Evolutionary conservation across 176 grass and related monocot genomes (phyloP).

Genomic region (Eleusine coracana): DNA sequence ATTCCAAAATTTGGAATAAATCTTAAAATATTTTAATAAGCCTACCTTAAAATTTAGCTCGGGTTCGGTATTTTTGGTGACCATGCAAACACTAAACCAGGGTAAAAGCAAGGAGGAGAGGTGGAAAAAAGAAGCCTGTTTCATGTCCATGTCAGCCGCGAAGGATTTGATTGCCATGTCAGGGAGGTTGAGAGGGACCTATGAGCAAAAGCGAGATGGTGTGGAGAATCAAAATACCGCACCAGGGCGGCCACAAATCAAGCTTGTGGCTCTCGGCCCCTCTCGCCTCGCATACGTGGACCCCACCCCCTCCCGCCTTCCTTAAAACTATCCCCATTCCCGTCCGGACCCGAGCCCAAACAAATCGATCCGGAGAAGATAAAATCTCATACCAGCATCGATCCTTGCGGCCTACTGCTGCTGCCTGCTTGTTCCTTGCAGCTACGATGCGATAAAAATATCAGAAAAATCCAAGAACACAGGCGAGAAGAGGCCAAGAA

Average conservation of each 20-base stretch:
- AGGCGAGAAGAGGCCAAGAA: neutral
- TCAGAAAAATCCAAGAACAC: neutral
- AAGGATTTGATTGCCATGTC: constrained; percentile 50
- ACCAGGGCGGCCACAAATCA: constrained; percentile 64
- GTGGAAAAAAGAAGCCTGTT: neutral
- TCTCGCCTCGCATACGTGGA: constrained; percentile 39
- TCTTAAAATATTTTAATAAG: neutral
- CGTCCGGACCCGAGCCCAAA: constrained; percentile 12
- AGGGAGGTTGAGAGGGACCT: constrained; percentile 25
- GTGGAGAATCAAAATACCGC: constrained; percentile 70
- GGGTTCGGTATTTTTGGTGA: neutral
- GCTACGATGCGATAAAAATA: neutral
- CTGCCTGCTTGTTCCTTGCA: neutral
- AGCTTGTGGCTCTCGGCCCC: constrained; percentile 79
- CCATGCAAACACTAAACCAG: neutral
- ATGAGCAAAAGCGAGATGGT: constrained; percentile 36
- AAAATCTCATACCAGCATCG: constrained; percentile 17
- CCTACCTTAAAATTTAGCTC: neutral
- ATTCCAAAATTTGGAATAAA: neutral
- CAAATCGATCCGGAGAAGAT: neutral
- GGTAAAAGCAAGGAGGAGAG: too few relatives aligned
- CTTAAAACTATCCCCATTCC: constrained; percentile 51
- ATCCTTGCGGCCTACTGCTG: constrained; percentile 1
- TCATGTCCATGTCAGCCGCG: constrained; percentile 5
- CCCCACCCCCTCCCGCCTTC: constrained; percentile 25